phyloP scores from a whole-genome alignment of 2,329 filamentous ascomycete genomes.

The Aureobasidium sp. region DNA sequence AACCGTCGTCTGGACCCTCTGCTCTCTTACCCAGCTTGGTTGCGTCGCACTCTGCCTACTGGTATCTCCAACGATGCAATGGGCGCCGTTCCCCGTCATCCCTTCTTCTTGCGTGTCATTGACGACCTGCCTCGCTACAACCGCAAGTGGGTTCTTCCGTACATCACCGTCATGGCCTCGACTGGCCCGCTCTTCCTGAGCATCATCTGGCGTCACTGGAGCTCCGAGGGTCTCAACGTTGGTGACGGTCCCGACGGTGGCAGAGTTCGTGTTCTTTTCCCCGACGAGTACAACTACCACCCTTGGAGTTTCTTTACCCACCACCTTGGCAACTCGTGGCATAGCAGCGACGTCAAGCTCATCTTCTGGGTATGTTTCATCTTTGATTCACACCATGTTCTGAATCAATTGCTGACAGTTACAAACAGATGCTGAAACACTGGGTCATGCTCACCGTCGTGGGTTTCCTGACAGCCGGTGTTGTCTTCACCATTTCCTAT shows the following conservation, averaged over 20 bases:
- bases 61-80: conserved; percentile 78
- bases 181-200: conserved; percentile 71
- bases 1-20: conserved; percentile 61
- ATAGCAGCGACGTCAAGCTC: conserved; percentile 54
- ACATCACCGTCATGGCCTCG: conserved; percentile 74
- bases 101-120: conserved; percentile 66
- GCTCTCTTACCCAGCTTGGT: conserved; percentile 61
- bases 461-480: conserved; percentile 44
- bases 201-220: conserved; percentile 69
- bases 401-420: conserved; percentile 18
- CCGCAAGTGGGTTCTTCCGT: conserved; percentile 61
- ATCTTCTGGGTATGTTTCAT: conserved; percentile 53
- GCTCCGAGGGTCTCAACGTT: conserved; percentile 42
- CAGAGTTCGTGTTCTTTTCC: conserved; percentile 62
- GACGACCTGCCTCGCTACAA: conserved; percentile 61
- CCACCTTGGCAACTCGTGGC: conserved; percentile 59
- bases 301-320: conserved; percentile 67
- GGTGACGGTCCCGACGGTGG: conserved; percentile 36
- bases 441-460: conserved; percentile 49
- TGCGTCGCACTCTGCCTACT: conserved; percentile 65
- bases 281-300: conserved; percentile 61
- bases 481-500: conserved; percentile 44
- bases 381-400: not conserved
- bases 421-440: conserved; percentile 38
- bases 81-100: conserved; percentile 64